phyloP scores from a whole-genome alignment of 768 basidiomycete species.

The Hygrophorus pudorinus region DNA sequence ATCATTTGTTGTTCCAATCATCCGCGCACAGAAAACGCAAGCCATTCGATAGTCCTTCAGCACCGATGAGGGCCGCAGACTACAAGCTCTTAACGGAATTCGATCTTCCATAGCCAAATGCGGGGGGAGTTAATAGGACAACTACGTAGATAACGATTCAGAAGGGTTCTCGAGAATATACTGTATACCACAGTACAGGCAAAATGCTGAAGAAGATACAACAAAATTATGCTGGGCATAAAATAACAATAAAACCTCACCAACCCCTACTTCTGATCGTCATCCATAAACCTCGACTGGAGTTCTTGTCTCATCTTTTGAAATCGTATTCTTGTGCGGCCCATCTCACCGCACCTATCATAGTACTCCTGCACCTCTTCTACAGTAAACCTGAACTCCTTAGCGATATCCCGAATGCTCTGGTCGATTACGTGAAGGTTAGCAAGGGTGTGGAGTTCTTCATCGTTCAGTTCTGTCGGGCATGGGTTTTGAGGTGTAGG shows the following conservation, averaged over 20 bases:
- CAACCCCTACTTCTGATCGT: constrained; percentile 12
- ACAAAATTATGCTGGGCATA: background rate
- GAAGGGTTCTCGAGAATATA: too few relatives aligned
- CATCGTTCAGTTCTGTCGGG: constrained; percentile 17
- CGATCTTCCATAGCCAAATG: constrained; percentile 29
- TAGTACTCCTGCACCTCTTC: constrained; percentile 76
- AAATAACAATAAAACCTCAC: background rate
- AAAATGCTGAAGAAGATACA: too few relatives aligned
- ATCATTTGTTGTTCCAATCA: constrained; percentile 5
- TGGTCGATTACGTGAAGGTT: constrained; percentile 60
- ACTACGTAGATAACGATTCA: too few relatives aligned
- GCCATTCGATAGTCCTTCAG: constrained; percentile 71
- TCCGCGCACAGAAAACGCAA: constrained; percentile 51
- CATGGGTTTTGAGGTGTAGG: background rate
- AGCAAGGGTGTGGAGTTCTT: constrained; percentile 26
- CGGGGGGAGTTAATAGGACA: too few relatives aligned
- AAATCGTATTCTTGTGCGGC: constrained; percentile 53
- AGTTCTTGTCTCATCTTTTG: constrained; percentile 52
- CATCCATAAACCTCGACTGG: constrained; percentile 26
- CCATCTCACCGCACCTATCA: constrained; percentile 64
- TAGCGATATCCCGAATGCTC: constrained; percentile 55
- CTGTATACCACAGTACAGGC: too few relatives aligned
- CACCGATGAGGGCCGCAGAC: constrained; percentile 63
- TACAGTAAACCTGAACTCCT: constrained; percentile 57
- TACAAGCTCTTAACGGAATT: constrained; percentile 59